Evolutionary conservation across 192 early-diverging fungal species (phyloP).

Genomic region (Coemansia umbellata): DNA sequence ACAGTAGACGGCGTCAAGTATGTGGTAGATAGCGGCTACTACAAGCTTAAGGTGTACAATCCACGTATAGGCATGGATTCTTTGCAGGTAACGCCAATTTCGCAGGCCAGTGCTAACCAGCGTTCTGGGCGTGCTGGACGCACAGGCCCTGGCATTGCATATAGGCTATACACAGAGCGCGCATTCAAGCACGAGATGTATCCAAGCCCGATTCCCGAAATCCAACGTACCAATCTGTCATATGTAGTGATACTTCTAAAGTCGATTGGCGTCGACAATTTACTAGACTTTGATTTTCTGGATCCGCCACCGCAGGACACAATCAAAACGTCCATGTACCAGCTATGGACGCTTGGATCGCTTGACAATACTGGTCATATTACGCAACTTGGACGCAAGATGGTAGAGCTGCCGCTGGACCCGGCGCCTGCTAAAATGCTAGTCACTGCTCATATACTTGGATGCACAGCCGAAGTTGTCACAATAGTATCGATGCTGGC

Average conservation of each 20-base stretch:
- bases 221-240: constrained; percentile 92
- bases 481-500: constrained; percentile 97
- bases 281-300: constrained; percentile 97
- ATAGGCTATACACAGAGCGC: constrained; percentile 89
- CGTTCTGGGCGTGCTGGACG: constrained; percentile 96
- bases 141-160: constrained; percentile 93
- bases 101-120: constrained; percentile 92
- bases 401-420: constrained; percentile 95
- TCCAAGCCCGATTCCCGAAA: constrained; percentile 92
- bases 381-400: constrained; percentile 88
- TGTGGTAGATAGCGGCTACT: constrained; percentile 94
- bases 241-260: constrained; percentile 91
- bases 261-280: constrained; percentile 88
- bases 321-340: constrained; percentile 87
- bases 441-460: constrained; percentile 78
- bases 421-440: constrained; percentile 94
- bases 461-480: constrained; percentile 91
- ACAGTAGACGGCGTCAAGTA: constrained; percentile 98
- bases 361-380: constrained; percentile 87
- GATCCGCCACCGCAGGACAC: constrained; percentile 94
- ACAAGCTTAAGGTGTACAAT: constrained; percentile 96
- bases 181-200: constrained; percentile 94
- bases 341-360: constrained; percentile 89
- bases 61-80: constrained; percentile 97
- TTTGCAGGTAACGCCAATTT: constrained; percentile 88